Evolutionary conservation across 2,329 filamentous ascomycete species (phyloP).

Genomic region (Ophiocordyceps sinensis): DNA sequence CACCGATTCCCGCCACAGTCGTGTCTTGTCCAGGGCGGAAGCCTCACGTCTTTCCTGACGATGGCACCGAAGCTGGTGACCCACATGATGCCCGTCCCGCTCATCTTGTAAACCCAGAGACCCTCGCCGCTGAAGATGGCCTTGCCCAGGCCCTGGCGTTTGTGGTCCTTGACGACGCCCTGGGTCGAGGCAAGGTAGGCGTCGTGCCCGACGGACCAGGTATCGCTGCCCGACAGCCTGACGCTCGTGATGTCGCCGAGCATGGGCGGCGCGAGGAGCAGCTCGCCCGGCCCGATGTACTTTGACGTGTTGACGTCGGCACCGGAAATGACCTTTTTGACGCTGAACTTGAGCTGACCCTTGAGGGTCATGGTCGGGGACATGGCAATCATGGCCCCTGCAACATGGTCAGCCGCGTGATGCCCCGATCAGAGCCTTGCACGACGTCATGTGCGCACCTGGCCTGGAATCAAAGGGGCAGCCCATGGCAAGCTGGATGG

Average conservation of each 20-base stretch:
- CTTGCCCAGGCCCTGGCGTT: slow-evolving; percentile 74
- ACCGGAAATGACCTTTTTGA: slow-evolving; percentile 82
- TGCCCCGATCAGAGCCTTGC: background rate
- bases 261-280: slow-evolving; percentile 66
- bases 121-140: slow-evolving; percentile 92
- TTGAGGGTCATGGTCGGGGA: slow-evolving; percentile 73
- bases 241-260: slow-evolving; percentile 80
- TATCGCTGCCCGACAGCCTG: slow-evolving; percentile 53
- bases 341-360: slow-evolving; percentile 68
- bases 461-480: slow-evolving; percentile 73
- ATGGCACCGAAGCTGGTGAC: slow-evolving; percentile 90
- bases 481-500: slow-evolving; percentile 76
- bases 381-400: slow-evolving; percentile 89
- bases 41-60: slow-evolving; percentile 75
- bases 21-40: background rate
- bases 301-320: slow-evolving; percentile 66
- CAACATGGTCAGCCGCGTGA: background rate
- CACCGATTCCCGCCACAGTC: background rate
- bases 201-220: slow-evolving; percentile 79
- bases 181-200: slow-evolving; percentile 76
- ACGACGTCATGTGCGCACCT: slow-evolving; percentile 26
- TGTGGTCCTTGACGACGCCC: slow-evolving; percentile 76
- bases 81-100: slow-evolving; percentile 71
- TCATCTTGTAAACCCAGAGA: slow-evolving; percentile 77
- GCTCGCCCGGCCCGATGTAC: slow-evolving; percentile 80